Conservation (phyloP, 352 stramenopile genomes). For the Albugo candida region DNA sequence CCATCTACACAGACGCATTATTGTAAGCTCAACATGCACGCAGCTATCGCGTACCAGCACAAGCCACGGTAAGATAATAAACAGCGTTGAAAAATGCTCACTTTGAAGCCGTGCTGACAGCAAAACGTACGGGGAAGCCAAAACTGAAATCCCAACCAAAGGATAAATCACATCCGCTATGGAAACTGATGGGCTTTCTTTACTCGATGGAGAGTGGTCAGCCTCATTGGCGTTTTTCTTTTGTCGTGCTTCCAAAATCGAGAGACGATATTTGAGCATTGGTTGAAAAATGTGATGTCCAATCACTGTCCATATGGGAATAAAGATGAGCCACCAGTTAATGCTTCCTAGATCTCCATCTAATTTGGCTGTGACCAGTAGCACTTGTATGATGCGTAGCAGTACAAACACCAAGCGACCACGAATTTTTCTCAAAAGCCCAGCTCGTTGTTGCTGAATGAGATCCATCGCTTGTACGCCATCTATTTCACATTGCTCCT, state of each 20-base stretch:
- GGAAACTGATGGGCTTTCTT: no score
- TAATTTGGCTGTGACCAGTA: slow-evolving; percentile 49
- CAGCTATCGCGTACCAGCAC: slow-evolving; percentile 34
- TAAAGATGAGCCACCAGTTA: slow-evolving; percentile 68
- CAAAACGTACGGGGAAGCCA: slow-evolving; percentile 66
- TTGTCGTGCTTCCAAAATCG: no score
- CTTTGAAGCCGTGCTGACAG: slow-evolving; percentile 47
- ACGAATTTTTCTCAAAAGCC: slow-evolving; percentile 19
- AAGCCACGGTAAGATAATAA: slow-evolving; percentile 62
- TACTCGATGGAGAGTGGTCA: no score
- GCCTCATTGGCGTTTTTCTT: no score
- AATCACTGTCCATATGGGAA: slow-evolving; percentile 59
- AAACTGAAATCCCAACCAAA: slow-evolving; percentile 8
- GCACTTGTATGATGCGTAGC: slow-evolving; percentile 35
- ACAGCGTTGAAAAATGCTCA: slow-evolving; percentile 53
- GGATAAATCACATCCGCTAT: neutral
- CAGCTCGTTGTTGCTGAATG: slow-evolving; percentile 37
- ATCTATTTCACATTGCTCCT: slow-evolving; percentile 49
- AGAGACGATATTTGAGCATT: no score
- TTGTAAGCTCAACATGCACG: neutral
- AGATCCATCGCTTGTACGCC: slow-evolving; percentile 43
- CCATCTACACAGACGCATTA: slow-evolving; percentile 14
- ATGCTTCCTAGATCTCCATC: slow-evolving; percentile 20
- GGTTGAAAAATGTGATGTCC: slow-evolving; percentile 32
- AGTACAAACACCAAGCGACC: slow-evolving; percentile 23